Evolutionary conservation across 73 alveolate species (phyloP), one percentile per base, ranked within the genome.

Genomic region (Paramecium pentaurelia): DNA sequence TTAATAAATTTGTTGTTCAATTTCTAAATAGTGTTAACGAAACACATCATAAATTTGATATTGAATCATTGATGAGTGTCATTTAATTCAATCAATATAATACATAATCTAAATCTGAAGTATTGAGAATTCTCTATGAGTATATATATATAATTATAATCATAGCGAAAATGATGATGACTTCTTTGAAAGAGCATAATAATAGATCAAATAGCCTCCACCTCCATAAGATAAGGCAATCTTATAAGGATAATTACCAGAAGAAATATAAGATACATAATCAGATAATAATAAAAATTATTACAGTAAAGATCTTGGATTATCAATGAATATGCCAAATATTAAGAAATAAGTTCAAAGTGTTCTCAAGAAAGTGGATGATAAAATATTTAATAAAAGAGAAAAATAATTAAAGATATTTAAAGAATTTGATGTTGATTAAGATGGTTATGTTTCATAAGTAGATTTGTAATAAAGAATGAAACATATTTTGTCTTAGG

Each of bases 391-490:
- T 59, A 92, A 71, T 18, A 70, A 71, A 22, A 64, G 93, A 37
- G 77, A 92, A 6, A 87, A 60, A 40, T 9, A 60, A 77, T 64
- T 40, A 6, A 77, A 93, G 36, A 45, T 92, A 18, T 93, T 92
- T 22, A 93, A 85, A 16, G 77, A 83, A 18, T 93, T 93, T 40
- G 96, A 93, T 68, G 28, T 49, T 4, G 96, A 93, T 83, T 12
- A 92, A 8, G 96, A 93, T 84, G 96, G 96, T 40, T 93, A 75
- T 83, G 80, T 93, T 14, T 86, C 96, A 12, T n/a, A 60, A 44
- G 70, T 90, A 28, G 96, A 93, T 84, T 37, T 93, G 59, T 75
- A 47, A 40, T 27, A 73, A 25, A 92, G 84, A 64, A 45, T 93
- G 27, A 45, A 89, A 58, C 88, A 86, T 37, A 36, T 75, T 27